Evolutionary conservation across 2,329 filamentous ascomycete genomes (phyloP).

Genomic region (Fusarium sp.): DNA sequence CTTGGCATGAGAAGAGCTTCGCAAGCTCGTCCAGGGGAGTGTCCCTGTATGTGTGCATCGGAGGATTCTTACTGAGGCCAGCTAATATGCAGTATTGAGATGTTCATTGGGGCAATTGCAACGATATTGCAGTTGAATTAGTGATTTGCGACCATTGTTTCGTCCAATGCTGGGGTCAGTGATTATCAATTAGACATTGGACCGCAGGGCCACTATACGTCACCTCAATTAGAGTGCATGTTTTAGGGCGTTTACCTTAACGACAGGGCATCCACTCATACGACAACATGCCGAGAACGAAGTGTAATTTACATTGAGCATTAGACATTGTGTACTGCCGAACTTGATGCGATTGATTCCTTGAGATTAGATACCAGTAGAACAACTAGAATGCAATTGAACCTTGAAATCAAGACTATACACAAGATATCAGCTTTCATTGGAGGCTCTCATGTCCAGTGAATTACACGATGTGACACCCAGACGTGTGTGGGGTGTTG

Average conservation of each 20-base stretch:
- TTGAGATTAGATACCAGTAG: no score
- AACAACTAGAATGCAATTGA: not conserved
- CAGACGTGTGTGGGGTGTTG: conserved; percentile 13
- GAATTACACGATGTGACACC: conserved; percentile 13
- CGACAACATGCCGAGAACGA: not conserved
- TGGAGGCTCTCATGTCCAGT: not conserved
- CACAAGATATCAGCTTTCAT: not conserved
- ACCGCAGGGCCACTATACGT: conserved; percentile 22
- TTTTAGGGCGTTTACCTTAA: conserved; percentile 9
- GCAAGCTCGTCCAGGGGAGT: conserved; percentile 20
- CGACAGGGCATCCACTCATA: not conserved
- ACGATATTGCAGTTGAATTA: not conserved
- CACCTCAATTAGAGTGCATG: conserved; percentile 9
- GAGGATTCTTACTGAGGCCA: conserved; percentile 4
- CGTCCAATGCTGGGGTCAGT: not conserved
- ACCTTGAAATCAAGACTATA: not conserved
- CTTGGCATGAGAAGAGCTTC: conserved; percentile 27
- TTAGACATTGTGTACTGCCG: not conserved
- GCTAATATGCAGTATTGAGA: conserved; percentile 5
- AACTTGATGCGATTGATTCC: not conserved
- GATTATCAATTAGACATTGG: not conserved
- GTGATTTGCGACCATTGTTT: not conserved
- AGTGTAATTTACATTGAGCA: not conserved
- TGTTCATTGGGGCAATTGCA: conserved; percentile 6
- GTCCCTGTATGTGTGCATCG: not conserved